Base-by-base conservation (phyloP, 306 rosid species). In the Lathyrus sativus region DNA sequence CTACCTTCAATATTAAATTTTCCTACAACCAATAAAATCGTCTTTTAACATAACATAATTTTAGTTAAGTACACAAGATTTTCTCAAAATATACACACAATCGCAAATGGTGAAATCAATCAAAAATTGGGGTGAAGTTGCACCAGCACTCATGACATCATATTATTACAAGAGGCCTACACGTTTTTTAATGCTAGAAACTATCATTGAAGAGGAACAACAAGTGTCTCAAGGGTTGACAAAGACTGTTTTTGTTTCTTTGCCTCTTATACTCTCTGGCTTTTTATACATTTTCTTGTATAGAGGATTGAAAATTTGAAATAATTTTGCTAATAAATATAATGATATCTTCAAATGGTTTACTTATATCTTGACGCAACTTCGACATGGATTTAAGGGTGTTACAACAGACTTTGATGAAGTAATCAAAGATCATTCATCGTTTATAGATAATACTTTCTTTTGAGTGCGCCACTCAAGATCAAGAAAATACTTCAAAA, bases 181-280 rank as follows among this genome's bases (percentile, higher is more conserved):
- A 70, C 56, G 49, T 12, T 65, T 11, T 39, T 65, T 11, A 13
- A 65, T 5, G 39, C 58, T 77, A 39, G 81, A 77, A 22, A 38
- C 81, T 5, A 77, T 77, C 5, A 12, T 71, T 9, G 81, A 77
- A 77, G 81, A 77, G 61, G 81, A 77, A 61, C 67, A 71, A 54
- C 58, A 19, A 65, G 33, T 2, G 9, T 71, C 8, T 15, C 49
- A 19, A 46, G 12, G 9, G 4, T 77, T 63, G 28, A 7, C 50
- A 13, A 71, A 57, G 57, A 15, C 73, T 48, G 49, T 28, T 37
- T 33, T 56, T 56, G 64, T 58, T 58, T 77, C 69, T 57, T 56
- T 77, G 58, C 81, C 73, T 38, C 2, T 77, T 3, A 12, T 77
- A 29, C 35, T 77, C 4, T 71, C 77, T 17, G 73, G 57, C 9